Base-by-base conservation (phyloP, 345 rosid genomes). In the Sisymbrium irio region DNA sequence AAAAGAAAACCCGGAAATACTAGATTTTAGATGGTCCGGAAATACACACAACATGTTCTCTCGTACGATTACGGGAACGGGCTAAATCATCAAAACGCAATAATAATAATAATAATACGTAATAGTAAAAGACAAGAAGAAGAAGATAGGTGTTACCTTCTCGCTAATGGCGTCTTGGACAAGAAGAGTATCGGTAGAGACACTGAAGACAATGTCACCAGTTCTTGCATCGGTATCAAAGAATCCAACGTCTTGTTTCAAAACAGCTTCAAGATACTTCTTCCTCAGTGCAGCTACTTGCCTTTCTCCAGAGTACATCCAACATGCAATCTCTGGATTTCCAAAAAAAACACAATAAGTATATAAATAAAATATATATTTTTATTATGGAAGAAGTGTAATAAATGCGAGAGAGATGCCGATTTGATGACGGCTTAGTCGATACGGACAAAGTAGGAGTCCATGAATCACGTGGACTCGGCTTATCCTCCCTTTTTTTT, bases 161-260 rank as follows among this genome's bases (percentile, higher is more conserved):
- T 95, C 97, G 58, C 99, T 92, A 69, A 95, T 95, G 85, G 99
- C 99, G 74, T 95, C 99, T 90, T 95, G 99, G 70, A 95, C 97
- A 40, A 95, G 97, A 70, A 95, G 90, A 61, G 99, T 95, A 79
- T 95, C 99, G 9, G 99, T 95, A 19, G 99, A 95, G 76, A 95
- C 96, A 81, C 97, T 88, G 75, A 95, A 95, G 83, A 95, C 99
- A 69, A 95, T 86, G 62, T 95, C 99, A 11, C 97, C 98, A 56
- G 99, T 95, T 85, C 97, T 85, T 19, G 99, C 99, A 83, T 95
- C 99, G 4, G 99, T 95, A 71, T 95, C 99, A 74, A 90, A 95
- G 83, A 92, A 95, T 0, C 98, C 99, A 66, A 95, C 99, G 72
- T 95, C 99, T 83, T 95, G 99, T 73, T 88, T 92, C 79, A 95